phyloP scores from a whole-genome alignment of 2,329 filamentous ascomycete genomes.

The Chaetomiaceae sp. region DNA sequence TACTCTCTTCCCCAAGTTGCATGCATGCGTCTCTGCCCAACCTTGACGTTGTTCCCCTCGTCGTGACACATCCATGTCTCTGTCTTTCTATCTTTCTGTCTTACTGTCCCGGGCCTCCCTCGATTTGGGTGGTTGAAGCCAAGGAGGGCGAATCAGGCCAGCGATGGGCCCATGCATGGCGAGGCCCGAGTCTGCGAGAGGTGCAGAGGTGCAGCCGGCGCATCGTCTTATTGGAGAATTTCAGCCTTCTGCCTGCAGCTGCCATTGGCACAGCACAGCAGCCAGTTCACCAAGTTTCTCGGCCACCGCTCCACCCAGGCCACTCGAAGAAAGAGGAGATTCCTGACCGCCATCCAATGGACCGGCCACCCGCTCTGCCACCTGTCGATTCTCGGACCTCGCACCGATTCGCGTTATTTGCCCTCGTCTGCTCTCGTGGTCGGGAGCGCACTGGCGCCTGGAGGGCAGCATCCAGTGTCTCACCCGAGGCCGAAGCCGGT shows the following conservation, averaged over 20 bases:
- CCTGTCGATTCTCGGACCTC: not conserved
- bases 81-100: too few relatives aligned
- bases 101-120: conserved; percentile 7
- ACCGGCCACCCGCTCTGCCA: not conserved
- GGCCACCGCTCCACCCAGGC: not conserved
- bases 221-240: conserved; percentile 22
- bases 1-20: conserved; percentile 1
- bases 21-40: conserved; percentile 28
- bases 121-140: not conserved
- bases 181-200: conserved; percentile 18
- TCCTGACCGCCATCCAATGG: conserved; percentile 1
- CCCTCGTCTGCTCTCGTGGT: not conserved
- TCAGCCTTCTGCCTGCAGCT: conserved; percentile 25
- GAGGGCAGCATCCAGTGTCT: not conserved
- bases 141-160: conserved; percentile 17
- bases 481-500: not conserved
- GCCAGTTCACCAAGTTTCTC: conserved; percentile 12
- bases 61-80: not conserved
- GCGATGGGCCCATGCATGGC: conserved; percentile 17
- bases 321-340: not conserved
- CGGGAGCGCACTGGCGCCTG: not conserved
- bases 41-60: conserved; percentile 10
- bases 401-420: too few relatives aligned
- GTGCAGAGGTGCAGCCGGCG: conserved; percentile 14
- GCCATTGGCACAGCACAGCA: conserved; percentile 24